These are phyloP conservation scores for Heterobasidion annosum DNA, from an alignment of 1,284 basidiomycete species.

Conservation along the genomic window DNA sequence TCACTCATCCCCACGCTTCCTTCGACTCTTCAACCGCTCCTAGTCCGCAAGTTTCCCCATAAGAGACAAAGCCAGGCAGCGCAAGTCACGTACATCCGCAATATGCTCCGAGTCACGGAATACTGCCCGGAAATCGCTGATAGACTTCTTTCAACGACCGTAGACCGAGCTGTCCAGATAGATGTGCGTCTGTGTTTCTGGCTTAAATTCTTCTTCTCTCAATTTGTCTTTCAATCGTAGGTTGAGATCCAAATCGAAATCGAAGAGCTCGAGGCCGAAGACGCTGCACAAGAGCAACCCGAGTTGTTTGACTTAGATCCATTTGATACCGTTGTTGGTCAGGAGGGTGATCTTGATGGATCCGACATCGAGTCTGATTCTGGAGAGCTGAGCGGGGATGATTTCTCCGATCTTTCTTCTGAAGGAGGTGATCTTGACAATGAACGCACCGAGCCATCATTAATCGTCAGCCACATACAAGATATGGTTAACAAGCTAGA, in stretches of 20 bases:
- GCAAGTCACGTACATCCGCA: constrained; percentile 90
- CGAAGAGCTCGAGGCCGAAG: constrained; percentile 75
- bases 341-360: constrained; percentile 49
- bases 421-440: constrained; percentile 56
- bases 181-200: constrained; percentile 55
- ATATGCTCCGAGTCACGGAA: constrained; percentile 75
- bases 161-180: constrained; percentile 90
- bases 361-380: constrained; percentile 52
- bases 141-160: constrained; percentile 75
- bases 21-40: constrained; percentile 77
- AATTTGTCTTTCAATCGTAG: constrained; percentile 28
- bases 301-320: constrained; percentile 75
- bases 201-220: not conserved
- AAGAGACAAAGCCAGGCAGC: constrained; percentile 79
- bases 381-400: constrained; percentile 35
- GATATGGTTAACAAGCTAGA: constrained; percentile 91
- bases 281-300: constrained; percentile 42
- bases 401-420: constrained; percentile 59
- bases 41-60: constrained; percentile 84
- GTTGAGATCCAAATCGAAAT: constrained; percentile 94
- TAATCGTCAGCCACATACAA: constrained; percentile 63
- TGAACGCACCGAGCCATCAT: constrained; percentile 30
- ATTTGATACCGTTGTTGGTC: constrained; percentile 73
- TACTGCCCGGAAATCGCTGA: constrained; percentile 91
- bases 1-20: constrained; percentile 87